A percentile compares a stretch with the other conserved stretches of the same genome.
phyloP scores from a whole-genome alignment of 257 asterid species.

The Dorcoceras hygrometricum region DNA sequence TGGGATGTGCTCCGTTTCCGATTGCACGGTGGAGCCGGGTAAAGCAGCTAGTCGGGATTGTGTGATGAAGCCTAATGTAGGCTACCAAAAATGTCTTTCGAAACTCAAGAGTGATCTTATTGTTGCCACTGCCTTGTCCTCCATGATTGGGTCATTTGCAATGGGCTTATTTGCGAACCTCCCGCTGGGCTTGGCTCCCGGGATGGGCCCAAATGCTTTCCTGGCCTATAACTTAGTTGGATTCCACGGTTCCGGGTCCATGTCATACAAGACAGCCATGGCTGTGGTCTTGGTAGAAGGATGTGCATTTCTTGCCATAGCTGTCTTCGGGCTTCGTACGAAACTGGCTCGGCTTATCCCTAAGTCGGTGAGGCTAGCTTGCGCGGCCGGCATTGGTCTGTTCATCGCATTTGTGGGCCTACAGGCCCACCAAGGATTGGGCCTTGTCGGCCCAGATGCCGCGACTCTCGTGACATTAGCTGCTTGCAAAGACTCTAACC shows the following conservation, averaged over 20 bases:
- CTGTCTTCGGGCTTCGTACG: slow-evolving; percentile 68
- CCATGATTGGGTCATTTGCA: slow-evolving; percentile 63
- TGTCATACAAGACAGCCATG: slow-evolving; percentile 64
- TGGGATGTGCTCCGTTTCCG: slow-evolving; percentile 51
- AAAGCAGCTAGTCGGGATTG: slow-evolving; percentile 39
- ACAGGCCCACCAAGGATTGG: slow-evolving; percentile 62
- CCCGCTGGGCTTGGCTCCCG: slow-evolving; percentile 75
- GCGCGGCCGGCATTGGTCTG: slow-evolving; percentile 71
- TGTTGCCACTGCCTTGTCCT: slow-evolving; percentile 61
- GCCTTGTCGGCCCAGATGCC: slow-evolving; percentile 62
- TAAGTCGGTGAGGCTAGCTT: slow-evolving; percentile 46
- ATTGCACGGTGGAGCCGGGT: slow-evolving; percentile 32
- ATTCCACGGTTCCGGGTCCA: slow-evolving; percentile 61
- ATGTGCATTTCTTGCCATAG: slow-evolving; percentile 53
- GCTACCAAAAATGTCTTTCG: slow-evolving; percentile 54
- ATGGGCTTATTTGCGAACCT: slow-evolving; percentile 77
- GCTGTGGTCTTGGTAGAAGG: slow-evolving; percentile 67
- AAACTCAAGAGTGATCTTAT: slow-evolving; percentile 56
- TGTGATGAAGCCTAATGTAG: slow-evolving; percentile 41
- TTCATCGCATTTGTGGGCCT: slow-evolving; percentile 73
- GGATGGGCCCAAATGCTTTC: slow-evolving; percentile 77
- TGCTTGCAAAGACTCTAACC: slow-evolving; percentile 42
- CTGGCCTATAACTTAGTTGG: slow-evolving; percentile 71
- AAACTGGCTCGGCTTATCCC: slow-evolving; percentile 63
- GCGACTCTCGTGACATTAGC: slow-evolving; percentile 46